A percentile compares a stretch with the other conserved stretches of the same genome.
Conservation (phyloP, 257 asterid species). For the Nicotiana benthamiana region DNA sequence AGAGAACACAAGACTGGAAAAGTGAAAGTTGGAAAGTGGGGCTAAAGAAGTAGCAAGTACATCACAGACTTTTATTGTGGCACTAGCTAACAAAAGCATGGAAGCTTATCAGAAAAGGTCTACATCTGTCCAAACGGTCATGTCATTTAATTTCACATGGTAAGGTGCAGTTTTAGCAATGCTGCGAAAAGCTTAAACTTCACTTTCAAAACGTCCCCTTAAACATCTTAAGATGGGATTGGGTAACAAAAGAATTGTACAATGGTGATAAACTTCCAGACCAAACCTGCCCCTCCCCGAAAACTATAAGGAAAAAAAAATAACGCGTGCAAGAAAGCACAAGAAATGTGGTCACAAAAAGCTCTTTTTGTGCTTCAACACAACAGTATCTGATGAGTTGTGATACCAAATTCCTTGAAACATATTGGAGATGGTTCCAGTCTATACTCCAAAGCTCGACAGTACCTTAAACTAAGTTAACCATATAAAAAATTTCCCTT, state of each 20-base stretch:
- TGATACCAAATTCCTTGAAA: neutral
- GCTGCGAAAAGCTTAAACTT: neutral
- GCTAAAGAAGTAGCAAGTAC: conserved; percentile 4
- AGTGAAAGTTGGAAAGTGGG: conserved; percentile 4
- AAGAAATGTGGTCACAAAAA: neutral
- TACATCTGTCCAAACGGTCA: neutral
- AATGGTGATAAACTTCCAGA: neutral
- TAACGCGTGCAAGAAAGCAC: neutral
- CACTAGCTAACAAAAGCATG: neutral
- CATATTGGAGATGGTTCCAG: neutral
- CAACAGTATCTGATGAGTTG: neutral
- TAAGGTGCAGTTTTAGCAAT: neutral
- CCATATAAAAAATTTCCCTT: neutral
- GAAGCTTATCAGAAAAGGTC: neutral
- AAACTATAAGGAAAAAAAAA: neutral
- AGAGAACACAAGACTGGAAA: neutral
- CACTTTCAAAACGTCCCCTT: neutral
- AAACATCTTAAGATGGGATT: neutral
- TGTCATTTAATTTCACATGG: neutral
- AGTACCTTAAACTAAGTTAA: neutral
- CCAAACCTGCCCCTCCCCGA: neutral
- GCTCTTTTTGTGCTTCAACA: neutral
- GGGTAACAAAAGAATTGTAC: neutral
- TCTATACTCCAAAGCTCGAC: neutral
- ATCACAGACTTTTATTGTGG: conserved; percentile 5